Base-by-base conservation (phyloP, 768 basidiomycete species). In the Ramaria rubella region DNA sequence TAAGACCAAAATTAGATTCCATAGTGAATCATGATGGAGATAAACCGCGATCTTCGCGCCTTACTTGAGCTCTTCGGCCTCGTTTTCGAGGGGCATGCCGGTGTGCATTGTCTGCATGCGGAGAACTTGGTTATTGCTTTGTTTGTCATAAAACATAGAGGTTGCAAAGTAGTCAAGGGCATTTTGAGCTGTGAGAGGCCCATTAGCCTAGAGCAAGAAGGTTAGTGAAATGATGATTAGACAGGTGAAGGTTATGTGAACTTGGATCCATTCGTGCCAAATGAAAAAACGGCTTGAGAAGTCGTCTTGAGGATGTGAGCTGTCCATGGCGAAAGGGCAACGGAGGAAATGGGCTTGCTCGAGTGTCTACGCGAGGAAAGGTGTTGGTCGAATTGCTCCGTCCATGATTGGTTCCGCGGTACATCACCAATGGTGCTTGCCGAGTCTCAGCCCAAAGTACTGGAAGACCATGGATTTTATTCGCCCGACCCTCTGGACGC, bases 91-190 rank as follows among this genome's bases (percentile, higher is more conserved):
- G 9, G 86, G 81, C 27, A 81, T 72, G n/a, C 86, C 90, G 0
- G 87, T 87, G 65, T 90, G 86, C 73, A 87, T 85, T 0, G 90
- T 94, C 70, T 95, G 93, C 93, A 95, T 95, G 63, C 91, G 86
- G 43, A 95, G 73, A 29, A 88, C 84, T 64, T 93, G 89, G 69
- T 95, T 95, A 70, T 87, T 94, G 72, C 88, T 92, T 71, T 90
- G 87, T 69, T 90, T 90, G 72, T 94, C 92, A 68, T 92, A 95
- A 74, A 93, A 94, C 82, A 92, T 92, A 27, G 90, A 93, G 1
- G 82, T 82, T 12, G 86, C 76, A 67, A 95, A 95, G 74, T 94
- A 95, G 55, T 94, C 90, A 60, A 94, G 85, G 50, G 90, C 90
- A 66, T 86, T 89, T 61, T 88, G 81, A 2, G 77, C 69, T 7